Evolutionary conservation across 352 stramenopile genomes (phyloP), one percentile per base, ranked within the genome.

Genomic region (Globisporangium cederbergense): DNA sequence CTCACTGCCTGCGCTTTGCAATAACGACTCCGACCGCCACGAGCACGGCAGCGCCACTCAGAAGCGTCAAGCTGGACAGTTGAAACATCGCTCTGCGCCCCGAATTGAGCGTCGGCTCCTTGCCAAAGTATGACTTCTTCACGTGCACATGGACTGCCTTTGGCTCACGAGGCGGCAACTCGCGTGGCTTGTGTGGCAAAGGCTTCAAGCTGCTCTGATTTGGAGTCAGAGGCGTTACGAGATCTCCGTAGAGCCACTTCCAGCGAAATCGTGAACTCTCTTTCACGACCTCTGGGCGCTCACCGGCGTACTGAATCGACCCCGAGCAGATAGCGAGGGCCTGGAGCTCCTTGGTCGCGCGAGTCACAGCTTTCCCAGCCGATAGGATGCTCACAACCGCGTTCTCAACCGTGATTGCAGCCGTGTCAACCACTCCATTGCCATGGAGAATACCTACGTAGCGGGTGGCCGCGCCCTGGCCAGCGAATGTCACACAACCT

Each of bases 71-170:
- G 14, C 25, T 40, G 13, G 50, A 56, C 28, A 56, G 2, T 8
- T 8, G 14, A 22, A 56, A 42, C 50, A n/a, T 22, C 6, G 50
- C 8, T 18, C 14, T 40, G 9, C 28, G 16, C 13, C 28, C 50
- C 8, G n/a, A 42, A 18, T 56, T 34, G 14, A 56, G 50, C 28
- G 13, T 40, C 54, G 38, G 36, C 20, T 47, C 30, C 20, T 60
- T 60, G 20, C 36, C 54, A 60, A 50, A 38, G 54, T 25, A 50
- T 20, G 34, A 8, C 36, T 60, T 60, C 5, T 28, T 50, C 34
- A 60, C 54, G 22, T n/a, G 54, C 20, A 60, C 30, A 7, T 20
- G 54, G n/a, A 50, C 54, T 0, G 9, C 22, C 20, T 60, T 60
- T n/a, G 54, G 54, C 16, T 50, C 13, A 16, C 54, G 54, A 49